These are phyloP conservation scores for Quercus tomentella DNA, from an alignment of 331 rosid genomes.

Conservation along the genomic window DNA sequence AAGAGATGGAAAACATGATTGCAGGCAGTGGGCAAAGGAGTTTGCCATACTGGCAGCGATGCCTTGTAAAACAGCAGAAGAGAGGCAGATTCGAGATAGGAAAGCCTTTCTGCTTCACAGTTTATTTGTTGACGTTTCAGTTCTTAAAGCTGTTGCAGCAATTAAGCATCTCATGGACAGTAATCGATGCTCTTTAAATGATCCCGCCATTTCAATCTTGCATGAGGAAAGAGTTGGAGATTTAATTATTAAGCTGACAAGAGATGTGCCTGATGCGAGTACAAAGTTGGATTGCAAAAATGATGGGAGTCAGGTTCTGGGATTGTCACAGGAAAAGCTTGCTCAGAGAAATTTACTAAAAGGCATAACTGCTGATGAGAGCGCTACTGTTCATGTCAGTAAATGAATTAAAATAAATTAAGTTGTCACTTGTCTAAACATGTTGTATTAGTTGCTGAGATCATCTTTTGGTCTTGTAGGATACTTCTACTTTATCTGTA, in stretches of 20 bases:
- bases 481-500: conserved; percentile 78
- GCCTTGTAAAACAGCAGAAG: conserved; percentile 90
- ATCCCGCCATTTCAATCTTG: conserved; percentile 29
- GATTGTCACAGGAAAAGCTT: conserved; percentile 61
- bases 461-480: conserved; percentile 51
- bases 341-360: conserved; percentile 86
- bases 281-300: conserved; percentile 75
- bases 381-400: conserved; percentile 97
- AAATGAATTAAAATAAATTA: neutral
- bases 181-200: conserved; percentile 27
- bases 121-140: conserved; percentile 88
- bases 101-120: conserved; percentile 95
- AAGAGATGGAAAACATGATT: conserved; percentile 63
- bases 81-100: conserved; percentile 90
- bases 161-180: conserved; percentile 50
- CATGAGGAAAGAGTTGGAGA: conserved; percentile 74
- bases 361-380: conserved; percentile 98
- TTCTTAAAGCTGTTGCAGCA: conserved; percentile 72
- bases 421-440: neutral
- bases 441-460: neutral
- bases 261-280: conserved; percentile 82
- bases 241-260: conserved; percentile 63
- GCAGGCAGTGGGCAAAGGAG: conserved; percentile 81
- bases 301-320: conserved; percentile 82
- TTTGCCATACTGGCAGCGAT: conserved; percentile 81